Evolutionary conservation across 805 yeast species (phyloP).

Genomic region (Suhomyces sp.): DNA sequence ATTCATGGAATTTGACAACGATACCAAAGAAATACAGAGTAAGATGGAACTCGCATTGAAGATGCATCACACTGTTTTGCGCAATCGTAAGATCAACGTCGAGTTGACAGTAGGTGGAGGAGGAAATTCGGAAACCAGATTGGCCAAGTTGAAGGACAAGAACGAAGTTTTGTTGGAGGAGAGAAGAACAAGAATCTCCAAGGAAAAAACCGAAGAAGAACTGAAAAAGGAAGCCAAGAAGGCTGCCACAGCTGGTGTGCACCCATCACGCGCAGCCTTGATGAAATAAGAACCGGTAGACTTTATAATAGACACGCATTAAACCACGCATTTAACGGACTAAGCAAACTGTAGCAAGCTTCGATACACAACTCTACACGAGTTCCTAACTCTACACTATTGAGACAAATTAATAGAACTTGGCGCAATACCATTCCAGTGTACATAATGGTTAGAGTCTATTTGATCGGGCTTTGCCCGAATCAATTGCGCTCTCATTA

Average conservation of each 20-base stretch:
- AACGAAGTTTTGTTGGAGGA: slow-evolving; percentile 74
- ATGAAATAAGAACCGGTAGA: slow-evolving; percentile 22
- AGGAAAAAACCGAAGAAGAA: slow-evolving; percentile 42
- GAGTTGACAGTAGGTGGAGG: slow-evolving; percentile 99
- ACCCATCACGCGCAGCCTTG: slow-evolving; percentile 65
- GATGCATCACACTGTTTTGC: slow-evolving; percentile 72
- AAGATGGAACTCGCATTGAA: slow-evolving; percentile 82
- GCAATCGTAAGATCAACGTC: slow-evolving; percentile 81
- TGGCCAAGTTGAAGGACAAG: slow-evolving; percentile 70
- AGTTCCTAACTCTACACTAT: background rate
- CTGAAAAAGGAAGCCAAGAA: slow-evolving; percentile 18
- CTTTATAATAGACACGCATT: background rate
- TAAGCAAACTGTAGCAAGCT: background rate
- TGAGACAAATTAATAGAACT: background rate
- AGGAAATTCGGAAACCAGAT: slow-evolving; percentile 71
- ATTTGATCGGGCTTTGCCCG: too few relatives aligned
- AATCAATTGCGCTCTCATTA: too few relatives aligned
- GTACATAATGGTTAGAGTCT: too few relatives aligned
- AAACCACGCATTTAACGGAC: background rate
- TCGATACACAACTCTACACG: background rate
- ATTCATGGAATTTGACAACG: slow-evolving; percentile 73
- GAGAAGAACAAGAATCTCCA: slow-evolving; percentile 54
- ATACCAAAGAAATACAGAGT: slow-evolving; percentile 61
- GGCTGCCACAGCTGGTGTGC: slow-evolving; percentile 37
- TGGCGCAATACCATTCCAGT: background rate